A percentile compares a stretch with the other conserved stretches of the same genome.
Evolutionary conservation across 1,284 basidiomycete genomes (phyloP).

Genomic region (Takashimella koratensis): DNA sequence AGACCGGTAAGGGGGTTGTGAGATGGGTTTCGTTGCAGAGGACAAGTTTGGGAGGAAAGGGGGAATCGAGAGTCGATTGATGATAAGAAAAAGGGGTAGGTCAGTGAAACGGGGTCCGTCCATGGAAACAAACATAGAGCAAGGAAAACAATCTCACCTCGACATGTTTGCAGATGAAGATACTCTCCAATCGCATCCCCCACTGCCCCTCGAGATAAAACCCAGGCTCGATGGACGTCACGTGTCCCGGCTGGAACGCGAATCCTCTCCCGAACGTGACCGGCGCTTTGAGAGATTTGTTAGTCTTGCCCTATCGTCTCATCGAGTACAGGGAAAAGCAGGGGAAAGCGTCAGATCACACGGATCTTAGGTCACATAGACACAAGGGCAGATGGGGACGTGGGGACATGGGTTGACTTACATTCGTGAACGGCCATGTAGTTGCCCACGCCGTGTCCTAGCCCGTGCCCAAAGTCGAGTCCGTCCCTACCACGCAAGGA

Average conservation of each 20-base stretch:
- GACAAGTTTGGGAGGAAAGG: not conserved
- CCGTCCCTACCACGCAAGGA: constrained; percentile 58
- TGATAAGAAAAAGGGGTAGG: no score
- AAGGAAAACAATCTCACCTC: constrained; percentile 55
- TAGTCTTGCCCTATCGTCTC: constrained; percentile 75
- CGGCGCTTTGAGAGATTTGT: no score
- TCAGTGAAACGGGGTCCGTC: no score
- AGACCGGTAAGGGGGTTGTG: not conserved
- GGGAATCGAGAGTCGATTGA: no score
- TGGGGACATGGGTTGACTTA: constrained; percentile 15
- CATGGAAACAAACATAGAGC: no score
- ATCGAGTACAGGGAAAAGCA: constrained; percentile 64
- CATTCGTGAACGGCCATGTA: constrained; percentile 43
- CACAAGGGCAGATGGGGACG: constrained; percentile 48
- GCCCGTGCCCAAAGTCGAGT: constrained; percentile 60
- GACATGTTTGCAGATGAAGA: constrained; percentile 65
- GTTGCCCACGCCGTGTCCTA: constrained; percentile 45
- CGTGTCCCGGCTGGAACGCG: constrained; percentile 72
- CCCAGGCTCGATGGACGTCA: constrained; percentile 69
- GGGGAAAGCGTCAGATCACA: not conserved
- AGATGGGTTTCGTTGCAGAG: no score
- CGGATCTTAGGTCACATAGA: not conserved
- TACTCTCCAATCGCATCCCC: constrained; percentile 87
- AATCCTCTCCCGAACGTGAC: constrained; percentile 44
- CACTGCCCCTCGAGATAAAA: constrained; percentile 71